These are phyloP conservation scores for Diaporthe sp. DNA, from an alignment of 2,329 filamentous ascomycete species.

Conservation along the genomic window DNA sequence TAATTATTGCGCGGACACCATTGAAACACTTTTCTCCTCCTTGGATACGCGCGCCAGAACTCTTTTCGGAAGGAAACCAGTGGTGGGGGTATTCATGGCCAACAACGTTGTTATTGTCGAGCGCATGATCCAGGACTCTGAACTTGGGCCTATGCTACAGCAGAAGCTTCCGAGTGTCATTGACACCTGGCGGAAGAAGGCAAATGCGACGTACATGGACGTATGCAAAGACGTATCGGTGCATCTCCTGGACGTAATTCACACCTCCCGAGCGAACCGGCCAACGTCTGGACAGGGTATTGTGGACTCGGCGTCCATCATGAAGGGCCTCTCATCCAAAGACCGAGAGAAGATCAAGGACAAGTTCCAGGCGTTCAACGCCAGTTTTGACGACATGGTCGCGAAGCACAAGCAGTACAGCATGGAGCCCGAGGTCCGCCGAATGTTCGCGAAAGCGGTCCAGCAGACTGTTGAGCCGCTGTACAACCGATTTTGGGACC, in stretches of 20 bases:
- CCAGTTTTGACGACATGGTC: slow-evolving; percentile 89
- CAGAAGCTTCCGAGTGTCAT: slow-evolving; percentile 72
- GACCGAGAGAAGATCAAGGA: slow-evolving; percentile 97
- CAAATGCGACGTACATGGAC: slow-evolving; percentile 83
- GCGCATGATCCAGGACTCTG: slow-evolving; percentile 84
- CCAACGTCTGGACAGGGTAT: slow-evolving; percentile 78
- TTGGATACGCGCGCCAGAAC: slow-evolving; percentile 81
- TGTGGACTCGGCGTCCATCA: slow-evolving; percentile 83
- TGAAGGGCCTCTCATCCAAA: slow-evolving; percentile 87
- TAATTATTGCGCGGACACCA: slow-evolving; percentile 89
- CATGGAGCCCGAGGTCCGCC: slow-evolving; percentile 92
- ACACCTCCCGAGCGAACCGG: slow-evolving; percentile 81
- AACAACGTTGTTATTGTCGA: slow-evolving; percentile 90
- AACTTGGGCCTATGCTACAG: slow-evolving; percentile 79
- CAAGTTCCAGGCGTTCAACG: slow-evolving; percentile 94
- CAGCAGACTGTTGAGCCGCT: slow-evolving; percentile 93
- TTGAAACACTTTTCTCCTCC: slow-evolving; percentile 82
- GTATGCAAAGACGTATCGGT: slow-evolving; percentile 90
- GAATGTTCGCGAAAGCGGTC: slow-evolving; percentile 84
- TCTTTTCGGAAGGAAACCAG: slow-evolving; percentile 81
- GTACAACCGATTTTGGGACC: slow-evolving; percentile 95
- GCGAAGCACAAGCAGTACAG: slow-evolving; percentile 82
- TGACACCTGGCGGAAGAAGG: slow-evolving; percentile 90
- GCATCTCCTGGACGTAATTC: slow-evolving; percentile 89
- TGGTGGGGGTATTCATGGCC: slow-evolving; percentile 89